These are phyloP conservation scores for Cicer chorassanicum DNA, from an alignment of 306 rosid genomes.

Conservation along the genomic window DNA sequence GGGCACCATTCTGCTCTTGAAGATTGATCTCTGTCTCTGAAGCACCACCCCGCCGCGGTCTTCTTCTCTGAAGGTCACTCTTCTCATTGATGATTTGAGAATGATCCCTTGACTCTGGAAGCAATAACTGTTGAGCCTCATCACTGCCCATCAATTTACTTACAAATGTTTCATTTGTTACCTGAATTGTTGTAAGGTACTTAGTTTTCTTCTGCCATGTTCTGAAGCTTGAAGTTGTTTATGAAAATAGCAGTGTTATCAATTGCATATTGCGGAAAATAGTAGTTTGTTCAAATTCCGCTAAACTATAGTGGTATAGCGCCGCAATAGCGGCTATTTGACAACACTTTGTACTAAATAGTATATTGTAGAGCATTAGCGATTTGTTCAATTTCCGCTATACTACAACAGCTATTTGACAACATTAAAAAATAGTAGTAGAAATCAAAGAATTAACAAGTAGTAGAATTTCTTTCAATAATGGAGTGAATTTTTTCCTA, in stretches of 20 bases:
- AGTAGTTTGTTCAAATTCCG: too few species aligned
- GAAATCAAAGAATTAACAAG: neutral
- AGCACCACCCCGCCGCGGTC: constrained; percentile 11
- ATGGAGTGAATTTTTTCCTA: neutral
- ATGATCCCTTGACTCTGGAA: constrained; percentile 51
- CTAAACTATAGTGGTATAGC: too few species aligned
- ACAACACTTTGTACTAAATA: too few species aligned
- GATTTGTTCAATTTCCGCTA: too few species aligned
- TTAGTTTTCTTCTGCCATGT: neutral
- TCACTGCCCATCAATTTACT: constrained; percentile 59
- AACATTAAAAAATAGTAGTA: neutral
- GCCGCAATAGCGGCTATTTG: too few species aligned
- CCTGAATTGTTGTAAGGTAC: constrained; percentile 29
- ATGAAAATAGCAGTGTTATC: neutral
- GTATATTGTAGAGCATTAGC: too few species aligned
- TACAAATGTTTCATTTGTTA: constrained; percentile 27
- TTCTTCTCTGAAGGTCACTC: constrained; percentile 57
- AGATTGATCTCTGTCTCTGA: constrained; percentile 40
- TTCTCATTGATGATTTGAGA: constrained; percentile 49
- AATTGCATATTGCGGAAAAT: too few species aligned
- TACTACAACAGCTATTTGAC: too few species aligned
- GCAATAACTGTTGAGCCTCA: constrained; percentile 60
- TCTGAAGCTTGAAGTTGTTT: neutral
- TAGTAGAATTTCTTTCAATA: constrained; percentile 8
- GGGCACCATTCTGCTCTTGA: constrained; percentile 42